A percentile compares a stretch with the other conserved stretches of the same genome.
phyloP scores from a whole-genome alignment of 2,329 filamentous ascomycete genomes.

The Dothidotthia symphoricarpi region DNA sequence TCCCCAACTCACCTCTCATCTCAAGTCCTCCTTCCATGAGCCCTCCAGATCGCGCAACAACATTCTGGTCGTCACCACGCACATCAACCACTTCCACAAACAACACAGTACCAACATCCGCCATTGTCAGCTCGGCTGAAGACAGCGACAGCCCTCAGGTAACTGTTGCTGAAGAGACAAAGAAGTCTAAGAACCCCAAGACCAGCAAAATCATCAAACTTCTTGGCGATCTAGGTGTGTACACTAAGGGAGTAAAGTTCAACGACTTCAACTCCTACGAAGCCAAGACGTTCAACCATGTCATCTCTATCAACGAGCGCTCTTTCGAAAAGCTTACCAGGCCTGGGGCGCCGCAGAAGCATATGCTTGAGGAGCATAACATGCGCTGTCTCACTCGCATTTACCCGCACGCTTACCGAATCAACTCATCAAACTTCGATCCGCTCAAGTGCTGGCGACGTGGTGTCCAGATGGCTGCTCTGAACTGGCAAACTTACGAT shows the following conservation, averaged over 20 bases:
- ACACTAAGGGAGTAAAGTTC: constrained; percentile 77
- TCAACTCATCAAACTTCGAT: constrained; percentile 91
- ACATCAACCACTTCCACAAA: constrained; percentile 57
- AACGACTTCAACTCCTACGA: constrained; percentile 73
- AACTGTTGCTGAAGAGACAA: constrained; percentile 56
- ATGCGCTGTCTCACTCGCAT: constrained; percentile 83
- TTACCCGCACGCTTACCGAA: constrained; percentile 78
- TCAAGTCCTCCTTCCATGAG: constrained; percentile 55
- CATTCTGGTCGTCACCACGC: constrained; percentile 52
- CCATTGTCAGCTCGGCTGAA: constrained; percentile 61
- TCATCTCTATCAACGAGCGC: constrained; percentile 90
- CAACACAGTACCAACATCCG: constrained; percentile 56
- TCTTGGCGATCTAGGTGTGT: constrained; percentile 82
- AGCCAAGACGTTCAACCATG: constrained; percentile 86
- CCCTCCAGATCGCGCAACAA: constrained; percentile 49
- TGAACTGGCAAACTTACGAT: constrained; percentile 99
- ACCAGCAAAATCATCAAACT: constrained; percentile 81
- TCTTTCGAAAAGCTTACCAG: constrained; percentile 80
- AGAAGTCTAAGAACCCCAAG: constrained; percentile 60
- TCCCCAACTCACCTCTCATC: constrained; percentile 51
- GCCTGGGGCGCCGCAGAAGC: constrained; percentile 71
- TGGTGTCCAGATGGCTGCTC: constrained; percentile 93
- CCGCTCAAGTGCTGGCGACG: constrained; percentile 91
- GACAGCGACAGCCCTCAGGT: constrained; percentile 69
- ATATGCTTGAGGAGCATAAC: constrained; percentile 83